phyloP scores from a whole-genome alignment of 2,329 filamentous ascomycete species.

The Fusarium irregulare region DNA sequence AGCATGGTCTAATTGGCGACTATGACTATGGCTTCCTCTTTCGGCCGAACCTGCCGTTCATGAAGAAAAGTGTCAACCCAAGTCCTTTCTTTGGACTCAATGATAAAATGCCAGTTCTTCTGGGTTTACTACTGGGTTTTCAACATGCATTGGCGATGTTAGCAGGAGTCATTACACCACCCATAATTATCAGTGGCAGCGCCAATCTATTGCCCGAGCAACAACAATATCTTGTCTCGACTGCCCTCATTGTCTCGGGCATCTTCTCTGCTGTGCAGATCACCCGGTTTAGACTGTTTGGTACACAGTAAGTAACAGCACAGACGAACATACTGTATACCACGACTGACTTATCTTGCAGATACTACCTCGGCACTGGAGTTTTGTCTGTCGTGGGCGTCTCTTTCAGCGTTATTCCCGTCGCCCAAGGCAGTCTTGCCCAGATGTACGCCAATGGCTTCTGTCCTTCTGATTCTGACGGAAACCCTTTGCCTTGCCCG shows the following conservation, averaged over 20 bases:
- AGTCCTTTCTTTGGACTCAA: slow-evolving; percentile 88
- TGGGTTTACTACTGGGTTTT: slow-evolving; percentile 79
- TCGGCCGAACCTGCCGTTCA: slow-evolving; percentile 83
- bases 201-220: slow-evolving; percentile 71
- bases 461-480: slow-evolving; percentile 68
- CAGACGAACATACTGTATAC: background rate
- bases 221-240: slow-evolving; percentile 83
- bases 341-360: slow-evolving; percentile 45
- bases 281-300: slow-evolving; percentile 77
- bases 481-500: slow-evolving; percentile 77
- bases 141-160: slow-evolving; percentile 85
- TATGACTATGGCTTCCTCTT: slow-evolving; percentile 95
- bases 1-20: slow-evolving; percentile 80
- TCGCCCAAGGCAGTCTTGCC: slow-evolving; percentile 71
- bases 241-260: slow-evolving; percentile 81
- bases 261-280: slow-evolving; percentile 82
- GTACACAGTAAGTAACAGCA: slow-evolving; percentile 63
- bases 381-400: slow-evolving; percentile 81
- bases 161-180: slow-evolving; percentile 80
- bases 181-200: slow-evolving; percentile 74
- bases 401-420: slow-evolving; percentile 51
- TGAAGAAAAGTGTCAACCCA: slow-evolving; percentile 64
- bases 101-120: slow-evolving; percentile 78
- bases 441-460: slow-evolving; percentile 84
- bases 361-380: slow-evolving; percentile 82